Evolutionary conservation across 495 filamentous ascomycete genomes (phyloP).

Genomic region (Pseudoneurospora amorphoporcata): DNA sequence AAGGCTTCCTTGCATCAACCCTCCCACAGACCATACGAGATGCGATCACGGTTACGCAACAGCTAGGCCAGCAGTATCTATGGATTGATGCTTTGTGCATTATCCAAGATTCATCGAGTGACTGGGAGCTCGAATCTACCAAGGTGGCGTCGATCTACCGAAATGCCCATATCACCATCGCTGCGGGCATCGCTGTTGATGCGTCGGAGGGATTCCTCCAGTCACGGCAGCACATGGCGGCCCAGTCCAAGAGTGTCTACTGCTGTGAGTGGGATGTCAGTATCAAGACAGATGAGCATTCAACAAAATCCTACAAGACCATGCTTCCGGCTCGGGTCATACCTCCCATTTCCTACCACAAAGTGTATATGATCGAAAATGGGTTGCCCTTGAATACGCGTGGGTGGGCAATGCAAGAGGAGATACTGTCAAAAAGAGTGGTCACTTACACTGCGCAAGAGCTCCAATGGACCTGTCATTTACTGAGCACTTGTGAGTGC

Average conservation of each 20-base stretch:
- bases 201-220: background rate
- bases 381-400: background rate
- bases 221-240: background rate
- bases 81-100: constrained; percentile 1
- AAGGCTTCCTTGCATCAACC: background rate
- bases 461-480: background rate
- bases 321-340: background rate
- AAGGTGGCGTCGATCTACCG: background rate
- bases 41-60: background rate
- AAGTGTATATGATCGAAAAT: background rate
- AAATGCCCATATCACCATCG: background rate
- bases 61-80: background rate
- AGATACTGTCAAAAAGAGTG: background rate
- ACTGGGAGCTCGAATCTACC: background rate
- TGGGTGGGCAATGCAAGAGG: background rate
- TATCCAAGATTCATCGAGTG: background rate
- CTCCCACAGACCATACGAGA: background rate
- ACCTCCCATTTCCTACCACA: background rate
- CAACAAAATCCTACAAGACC: background rate
- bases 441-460: background rate
- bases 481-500: background rate
- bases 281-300: background rate
- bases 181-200: background rate
- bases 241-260: background rate
- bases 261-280: background rate